A percentile compares a stretch with the other conserved stretches of the same genome.
phyloP scores from a whole-genome alignment of 2,329 filamentous ascomycete species.

The Clonostachys chloroleuca region DNA sequence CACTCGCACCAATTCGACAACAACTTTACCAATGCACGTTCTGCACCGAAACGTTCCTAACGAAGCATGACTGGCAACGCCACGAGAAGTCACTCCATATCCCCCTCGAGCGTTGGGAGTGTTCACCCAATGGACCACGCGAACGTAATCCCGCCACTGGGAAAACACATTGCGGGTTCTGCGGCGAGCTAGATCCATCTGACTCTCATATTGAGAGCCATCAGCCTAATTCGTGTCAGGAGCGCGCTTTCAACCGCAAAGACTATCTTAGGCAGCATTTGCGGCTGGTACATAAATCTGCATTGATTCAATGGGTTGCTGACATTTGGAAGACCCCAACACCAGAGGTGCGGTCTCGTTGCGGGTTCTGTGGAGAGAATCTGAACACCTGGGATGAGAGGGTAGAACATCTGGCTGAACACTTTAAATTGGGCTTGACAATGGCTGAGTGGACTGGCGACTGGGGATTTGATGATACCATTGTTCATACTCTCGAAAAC shows the following conservation, averaged over 20 bases:
- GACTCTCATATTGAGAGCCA: constrained; percentile 30
- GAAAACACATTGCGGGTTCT: constrained; percentile 14
- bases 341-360: not conserved
- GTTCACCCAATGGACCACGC: too few species aligned
- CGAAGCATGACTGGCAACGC: too few species aligned
- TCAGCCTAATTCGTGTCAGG: constrained; percentile 42
- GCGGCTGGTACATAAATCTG: not conserved
- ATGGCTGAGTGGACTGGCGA: not conserved
- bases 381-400: not conserved
- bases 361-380: not conserved
- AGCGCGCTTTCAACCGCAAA: constrained; percentile 36
- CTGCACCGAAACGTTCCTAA: too few species aligned
- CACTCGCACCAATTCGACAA: too few species aligned
- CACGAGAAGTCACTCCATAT: too few species aligned
- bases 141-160: too few species aligned
- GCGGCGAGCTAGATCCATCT: constrained; percentile 23
- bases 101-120: too few species aligned
- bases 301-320: too few species aligned
- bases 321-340: too few species aligned
- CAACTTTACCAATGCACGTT: too few species aligned
- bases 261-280: constrained; percentile 34
- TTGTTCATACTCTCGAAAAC: too few species aligned
- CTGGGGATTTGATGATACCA: not conserved
- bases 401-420: not conserved
- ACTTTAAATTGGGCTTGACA: not conserved